phyloP scores from a whole-genome alignment of 495 filamentous ascomycete genomes.

The Sporormia fimetaria region DNA sequence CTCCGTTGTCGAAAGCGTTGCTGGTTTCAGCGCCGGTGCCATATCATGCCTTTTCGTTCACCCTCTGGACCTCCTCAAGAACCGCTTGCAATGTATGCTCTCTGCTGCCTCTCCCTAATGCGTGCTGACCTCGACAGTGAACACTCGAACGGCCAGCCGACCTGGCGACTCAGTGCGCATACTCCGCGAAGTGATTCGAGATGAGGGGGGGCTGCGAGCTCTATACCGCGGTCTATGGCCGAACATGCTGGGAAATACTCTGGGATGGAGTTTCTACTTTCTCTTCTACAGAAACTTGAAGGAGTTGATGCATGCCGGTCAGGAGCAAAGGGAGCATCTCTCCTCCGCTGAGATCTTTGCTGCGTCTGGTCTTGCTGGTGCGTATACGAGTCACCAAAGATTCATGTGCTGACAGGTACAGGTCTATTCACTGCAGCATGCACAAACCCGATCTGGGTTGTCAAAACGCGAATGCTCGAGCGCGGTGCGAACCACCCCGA shows the following conservation, averaged over 20 bases:
- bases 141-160: constrained; percentile 28
- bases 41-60: constrained; percentile 72
- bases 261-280: constrained; percentile 90
- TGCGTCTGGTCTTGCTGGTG: constrained; percentile 66
- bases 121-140: constrained; percentile 15
- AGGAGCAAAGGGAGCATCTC: constrained; percentile 33
- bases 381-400: constrained; percentile 12
- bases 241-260: constrained; percentile 82
- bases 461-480: constrained; percentile 95
- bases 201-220: constrained; percentile 50
- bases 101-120: not conserved
- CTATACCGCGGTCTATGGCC: constrained; percentile 84
- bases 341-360: constrained; percentile 71
- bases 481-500: constrained; percentile 59
- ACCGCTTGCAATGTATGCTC: constrained; percentile 69
- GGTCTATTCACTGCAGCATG: constrained; percentile 60
- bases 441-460: constrained; percentile 96
- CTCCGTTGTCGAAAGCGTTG: constrained; percentile 76
- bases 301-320: constrained; percentile 31
- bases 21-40: constrained; percentile 80
- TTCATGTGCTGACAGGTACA: constrained; percentile 18
- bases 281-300: constrained; percentile 54
- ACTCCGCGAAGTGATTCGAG: constrained; percentile 41
- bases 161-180: constrained; percentile 46
- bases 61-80: constrained; percentile 92